Conservation (phyloP, 1,284 basidiomycete species). For the Vanrija pseudolonga region DNA sequence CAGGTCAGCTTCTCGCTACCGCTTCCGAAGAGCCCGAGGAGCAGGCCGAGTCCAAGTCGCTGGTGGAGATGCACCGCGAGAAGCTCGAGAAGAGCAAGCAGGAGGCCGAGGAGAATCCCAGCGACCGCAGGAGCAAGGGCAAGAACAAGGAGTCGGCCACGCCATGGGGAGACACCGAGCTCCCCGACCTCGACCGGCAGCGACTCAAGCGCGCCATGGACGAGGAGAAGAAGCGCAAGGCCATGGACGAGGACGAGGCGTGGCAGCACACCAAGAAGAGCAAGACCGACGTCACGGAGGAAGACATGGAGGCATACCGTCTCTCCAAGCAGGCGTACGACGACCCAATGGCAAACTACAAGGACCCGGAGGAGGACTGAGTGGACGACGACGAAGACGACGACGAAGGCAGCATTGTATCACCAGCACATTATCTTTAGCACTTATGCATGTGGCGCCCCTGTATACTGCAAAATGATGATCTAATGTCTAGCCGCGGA, state of each 20-base stretch:
- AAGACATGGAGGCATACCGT: conserved; percentile 66
- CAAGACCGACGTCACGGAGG: conserved; percentile 77
- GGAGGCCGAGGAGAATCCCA: conserved; percentile 42
- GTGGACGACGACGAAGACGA: neutral
- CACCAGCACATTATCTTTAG: neutral
- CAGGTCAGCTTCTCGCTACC: conserved; percentile 61
- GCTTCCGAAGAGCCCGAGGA: conserved; percentile 28
- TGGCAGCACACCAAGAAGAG: conserved; percentile 47
- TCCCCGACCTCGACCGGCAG: conserved; percentile 63
- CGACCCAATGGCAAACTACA: conserved; percentile 51
- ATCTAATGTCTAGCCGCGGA: conserved; percentile 18
- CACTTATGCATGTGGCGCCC: neutral
- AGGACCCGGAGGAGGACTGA: conserved; percentile 23
- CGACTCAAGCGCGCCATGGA: conserved; percentile 64
- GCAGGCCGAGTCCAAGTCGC: conserved; percentile 28
- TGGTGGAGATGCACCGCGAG: conserved; percentile 46
- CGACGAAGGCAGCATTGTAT: conserved; percentile 1
- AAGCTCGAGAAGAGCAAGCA: conserved; percentile 31
- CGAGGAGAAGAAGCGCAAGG: conserved; percentile 75
- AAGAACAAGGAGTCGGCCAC: conserved; percentile 31
- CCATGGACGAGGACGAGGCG: conserved; percentile 56
- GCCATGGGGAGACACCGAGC: conserved; percentile 69
- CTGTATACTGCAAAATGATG: neutral
- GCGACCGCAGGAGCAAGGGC: neutral
- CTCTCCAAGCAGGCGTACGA: conserved; percentile 43